Base-by-base conservation (phyloP, 2,329 filamentous ascomycete genomes). In the Dothiorella sarmentorum region DNA sequence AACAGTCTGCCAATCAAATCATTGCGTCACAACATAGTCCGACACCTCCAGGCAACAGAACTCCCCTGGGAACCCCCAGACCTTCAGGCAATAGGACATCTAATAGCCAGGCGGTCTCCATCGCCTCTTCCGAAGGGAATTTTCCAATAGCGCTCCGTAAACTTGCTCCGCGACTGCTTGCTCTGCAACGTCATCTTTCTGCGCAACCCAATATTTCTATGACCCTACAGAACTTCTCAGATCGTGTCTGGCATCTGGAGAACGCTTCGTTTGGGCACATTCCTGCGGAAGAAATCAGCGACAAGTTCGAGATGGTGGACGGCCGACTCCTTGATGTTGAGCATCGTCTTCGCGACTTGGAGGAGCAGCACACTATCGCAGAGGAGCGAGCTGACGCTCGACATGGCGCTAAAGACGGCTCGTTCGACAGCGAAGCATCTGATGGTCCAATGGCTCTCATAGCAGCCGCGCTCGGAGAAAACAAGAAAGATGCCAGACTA, bases 301-400 rank as follows among this genome's bases (percentile, higher is more conserved):
- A 90, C 18, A 84, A 82, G 56, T 81, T 89, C 64, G 88, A 91
- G 31, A 74, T 83, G 47, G 70, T 83, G 43, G 89, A 91, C 63
- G 78, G 85, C 7, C 82, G 88, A 20, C 76, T 91, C 7, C 81
- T 84, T 1, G 88, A 91, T 35, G 76, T 91, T 6, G 88, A 91
- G 69, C 80, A 80, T 37, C 76, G 75, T 63, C 65, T 72, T 53
- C 71, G 75, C 7, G 75, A 78, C 22, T 72, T 74, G 45, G 73
- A 75, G 5, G 70, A 66, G 40, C 61, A 69, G 44, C 71, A 71
- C 55, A 64, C 17, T 62, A 67, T 5, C 68, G 67, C 56, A 71
- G 62, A 56, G 35, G 29, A 26, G 53, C 29, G 35, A 62, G 59
- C 17, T 67, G 66, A 2, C 61, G 63, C 58, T 65, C 63, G 38